Evolutionary conservation across 768 basidiomycete genomes (phyloP), one percentile per base, ranked within the genome.

Genomic region (Leucosporidium yakuticum): DNA sequence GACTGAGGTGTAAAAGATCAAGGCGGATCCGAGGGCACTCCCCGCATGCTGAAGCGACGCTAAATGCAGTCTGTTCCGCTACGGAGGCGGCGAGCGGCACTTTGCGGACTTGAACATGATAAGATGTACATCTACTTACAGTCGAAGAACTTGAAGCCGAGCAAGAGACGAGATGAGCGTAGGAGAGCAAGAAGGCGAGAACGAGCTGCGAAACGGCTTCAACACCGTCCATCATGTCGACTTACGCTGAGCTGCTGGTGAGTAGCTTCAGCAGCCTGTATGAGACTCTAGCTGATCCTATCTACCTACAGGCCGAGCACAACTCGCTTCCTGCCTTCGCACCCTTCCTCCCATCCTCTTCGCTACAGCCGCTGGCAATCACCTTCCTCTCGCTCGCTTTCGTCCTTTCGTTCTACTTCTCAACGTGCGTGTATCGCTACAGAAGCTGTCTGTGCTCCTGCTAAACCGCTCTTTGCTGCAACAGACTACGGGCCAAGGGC

Each of bases 401-500:
- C 20, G n/a, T 61, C 48, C 47, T 62, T 11, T 50, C 65, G 17
- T 61, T 55, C 32, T 67, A 67, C 55, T 67, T 67, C 48, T 57
- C 60, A 6, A 67, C 65, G 65, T 62, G 12, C 65, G 58, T 31
- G 15, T 25, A 4, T 21, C 29, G 9, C 5, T n/a, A 0, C 17
- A 17, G 27, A 5, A 21, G 19, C 49, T 25, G 20, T 25, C n/a
- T n/a, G 17, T 29, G 2, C 27, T 31, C 4, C 27, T 14, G 23
- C n/a, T 7, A 8, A 39, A 32, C 14, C 36, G 39, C 4, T n/a
- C 21, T 5, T 15, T 19, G 27, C 23, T 2, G 2, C 7, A 6
- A 44, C 80, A 94, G 92, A 61, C 84, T 95, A 47, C 87, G 89
- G 71, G 91, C 88, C 82, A 82, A 83, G 75, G 63, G 83, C 53